Conservation (phyloP, 805 yeast genomes). For the Lipomyces chichibuensis region DNA sequence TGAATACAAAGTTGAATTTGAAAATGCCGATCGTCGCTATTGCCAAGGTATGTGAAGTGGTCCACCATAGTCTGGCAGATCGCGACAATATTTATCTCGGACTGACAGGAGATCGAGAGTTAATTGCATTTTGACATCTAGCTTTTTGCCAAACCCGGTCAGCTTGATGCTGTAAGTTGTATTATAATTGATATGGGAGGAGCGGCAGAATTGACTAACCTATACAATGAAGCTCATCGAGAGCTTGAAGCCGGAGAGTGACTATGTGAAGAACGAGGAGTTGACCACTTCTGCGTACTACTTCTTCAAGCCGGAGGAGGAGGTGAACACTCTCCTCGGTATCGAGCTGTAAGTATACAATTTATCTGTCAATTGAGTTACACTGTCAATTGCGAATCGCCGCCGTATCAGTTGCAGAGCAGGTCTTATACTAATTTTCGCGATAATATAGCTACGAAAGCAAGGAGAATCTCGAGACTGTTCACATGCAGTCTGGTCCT, state of each 20-base stretch:
- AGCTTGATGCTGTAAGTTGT: conserved; percentile 17
- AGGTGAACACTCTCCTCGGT: conserved; percentile 10
- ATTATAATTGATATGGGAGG: neutral
- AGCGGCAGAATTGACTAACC: neutral
- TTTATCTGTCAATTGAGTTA: neutral
- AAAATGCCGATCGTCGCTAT: conserved; percentile 11
- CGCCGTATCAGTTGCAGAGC: neutral
- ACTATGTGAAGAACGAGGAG: conserved; percentile 20
- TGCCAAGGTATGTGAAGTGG: conserved; percentile 14
- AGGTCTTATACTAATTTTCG: neutral
- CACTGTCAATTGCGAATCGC: neutral
- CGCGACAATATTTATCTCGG: too few relatives aligned
- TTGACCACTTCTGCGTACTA: conserved; percentile 18
- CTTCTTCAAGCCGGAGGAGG: conserved; percentile 16
- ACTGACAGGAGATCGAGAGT: neutral
- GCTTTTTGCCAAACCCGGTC: conserved; percentile 16
- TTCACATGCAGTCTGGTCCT: conserved; percentile 24
- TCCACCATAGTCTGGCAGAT: neutral
- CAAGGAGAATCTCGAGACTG: conserved; percentile 16
- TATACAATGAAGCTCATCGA: conserved; percentile 16
- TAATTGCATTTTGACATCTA: neutral
- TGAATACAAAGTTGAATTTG: neutral
- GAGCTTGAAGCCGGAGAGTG: conserved; percentile 26
- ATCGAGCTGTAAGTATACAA: conserved; percentile 23
- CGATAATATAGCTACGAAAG: conserved; percentile 21